Percentiles rank a stretch among this genome's conserved stretches.
Conservation (phyloP, 305 asterid genomes). For the Solanum chacoense region DNA sequence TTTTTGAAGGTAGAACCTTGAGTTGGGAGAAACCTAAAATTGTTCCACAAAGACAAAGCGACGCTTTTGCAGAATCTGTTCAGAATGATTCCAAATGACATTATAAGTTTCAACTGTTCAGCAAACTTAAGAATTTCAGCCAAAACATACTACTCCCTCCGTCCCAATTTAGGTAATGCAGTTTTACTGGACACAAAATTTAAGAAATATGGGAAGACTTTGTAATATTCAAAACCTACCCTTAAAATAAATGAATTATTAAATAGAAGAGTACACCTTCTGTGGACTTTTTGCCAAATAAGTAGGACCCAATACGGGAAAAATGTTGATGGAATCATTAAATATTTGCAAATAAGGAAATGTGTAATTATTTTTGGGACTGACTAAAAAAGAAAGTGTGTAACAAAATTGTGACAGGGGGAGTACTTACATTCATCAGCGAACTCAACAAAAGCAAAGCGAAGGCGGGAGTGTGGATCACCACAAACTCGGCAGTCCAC, state of each 20-base stretch:
- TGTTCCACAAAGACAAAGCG: constrained; percentile 65
- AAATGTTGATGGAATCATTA: neutral
- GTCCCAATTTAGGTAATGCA: neutral
- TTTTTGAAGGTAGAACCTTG: constrained; percentile 91
- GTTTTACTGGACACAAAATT: neutral
- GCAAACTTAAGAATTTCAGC: neutral
- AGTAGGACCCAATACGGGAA: neutral
- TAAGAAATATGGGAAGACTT: neutral
- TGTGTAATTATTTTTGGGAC: neutral
- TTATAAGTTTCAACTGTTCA: neutral
- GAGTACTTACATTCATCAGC: constrained; percentile 61
- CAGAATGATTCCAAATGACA: constrained; percentile 7
- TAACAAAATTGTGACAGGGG: neutral
- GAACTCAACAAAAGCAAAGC: constrained; percentile 93
- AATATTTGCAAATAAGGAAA: neutral
- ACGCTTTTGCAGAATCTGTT: constrained; percentile 75
- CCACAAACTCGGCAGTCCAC: constrained; percentile 96
- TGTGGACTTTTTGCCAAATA: neutral
- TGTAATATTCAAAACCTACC: neutral
- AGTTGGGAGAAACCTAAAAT: constrained; percentile 67
- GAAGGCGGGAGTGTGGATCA: constrained; percentile 94
- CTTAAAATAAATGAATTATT: neutral
- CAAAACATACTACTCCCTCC: neutral
- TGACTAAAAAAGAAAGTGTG: neutral
- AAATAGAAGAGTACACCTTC: neutral